These are phyloP conservation scores for Heteromeles arbutifolia DNA, from an alignment of 306 rosid species.

Conservation along the genomic window DNA sequence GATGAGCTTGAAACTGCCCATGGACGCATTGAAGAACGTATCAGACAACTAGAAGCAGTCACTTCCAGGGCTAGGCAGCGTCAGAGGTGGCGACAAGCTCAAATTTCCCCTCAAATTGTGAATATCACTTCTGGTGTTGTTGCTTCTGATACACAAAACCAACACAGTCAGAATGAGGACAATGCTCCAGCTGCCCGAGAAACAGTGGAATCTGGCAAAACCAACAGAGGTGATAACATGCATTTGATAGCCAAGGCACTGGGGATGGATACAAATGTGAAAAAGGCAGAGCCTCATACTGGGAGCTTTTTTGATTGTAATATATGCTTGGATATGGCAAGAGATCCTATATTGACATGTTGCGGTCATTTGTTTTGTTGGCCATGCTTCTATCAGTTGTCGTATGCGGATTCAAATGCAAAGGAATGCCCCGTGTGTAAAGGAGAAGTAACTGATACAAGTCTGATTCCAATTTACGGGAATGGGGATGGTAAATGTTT, in stretches of 20 bases:
- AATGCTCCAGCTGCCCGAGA: constrained; percentile 15
- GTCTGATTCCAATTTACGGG: constrained; percentile 64
- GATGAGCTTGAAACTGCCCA: constrained; percentile 54
- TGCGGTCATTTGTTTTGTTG: constrained; percentile 94
- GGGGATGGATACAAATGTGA: constrained; percentile 28
- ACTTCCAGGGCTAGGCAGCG: constrained; percentile 44
- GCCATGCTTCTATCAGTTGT: constrained; percentile 60
- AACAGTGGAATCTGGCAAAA: not conserved
- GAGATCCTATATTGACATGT: constrained; percentile 68
- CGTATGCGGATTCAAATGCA: constrained; percentile 36
- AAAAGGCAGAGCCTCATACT: constrained; percentile 8
- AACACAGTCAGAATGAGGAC: not conserved
- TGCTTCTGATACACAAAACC: constrained; percentile 10
- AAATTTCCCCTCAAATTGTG: constrained; percentile 20
- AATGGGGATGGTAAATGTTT: constrained; percentile 16
- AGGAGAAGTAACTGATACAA: constrained; percentile 54
- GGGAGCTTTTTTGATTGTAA: constrained; percentile 59
- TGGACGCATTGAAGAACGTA: constrained; percentile 52
- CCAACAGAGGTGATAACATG: constrained; percentile 18
- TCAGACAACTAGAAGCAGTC: constrained; percentile 51
- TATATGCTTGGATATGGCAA: constrained; percentile 47
- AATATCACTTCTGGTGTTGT: constrained; percentile 16
- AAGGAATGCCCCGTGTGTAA: constrained; percentile 70
- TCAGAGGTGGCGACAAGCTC: constrained; percentile 29
- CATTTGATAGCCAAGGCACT: constrained; percentile 51